Evolutionary conservation across 192 early-diverging fungal genomes (phyloP).

Genomic region (Coemansia sp.): DNA sequence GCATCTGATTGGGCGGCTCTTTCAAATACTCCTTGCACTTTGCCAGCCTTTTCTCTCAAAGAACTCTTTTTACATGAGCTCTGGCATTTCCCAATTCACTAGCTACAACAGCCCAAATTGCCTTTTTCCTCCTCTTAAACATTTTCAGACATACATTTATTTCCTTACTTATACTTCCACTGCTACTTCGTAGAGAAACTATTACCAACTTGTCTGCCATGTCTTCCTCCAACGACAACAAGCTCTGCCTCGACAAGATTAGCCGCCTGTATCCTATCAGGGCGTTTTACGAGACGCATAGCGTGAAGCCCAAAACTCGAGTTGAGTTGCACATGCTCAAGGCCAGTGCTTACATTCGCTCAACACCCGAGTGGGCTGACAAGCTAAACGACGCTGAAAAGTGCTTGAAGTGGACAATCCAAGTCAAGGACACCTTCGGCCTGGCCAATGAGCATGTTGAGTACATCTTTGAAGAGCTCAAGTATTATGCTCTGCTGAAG

Average conservation of each 20-base stretch:
- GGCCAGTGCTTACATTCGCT: not conserved
- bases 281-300: not conserved
- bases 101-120: not conserved
- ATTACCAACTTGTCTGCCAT: not conserved
- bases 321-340: not conserved
- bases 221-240: not conserved
- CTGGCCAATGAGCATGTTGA: constrained; percentile 20
- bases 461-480: constrained; percentile 31
- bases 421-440: not conserved
- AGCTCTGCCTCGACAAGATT: not conserved
- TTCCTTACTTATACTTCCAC: not conserved
- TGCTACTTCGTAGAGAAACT: not conserved
- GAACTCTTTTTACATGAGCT: not conserved
- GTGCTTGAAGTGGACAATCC: not conserved
- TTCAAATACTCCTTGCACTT: not conserved
- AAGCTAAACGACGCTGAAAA: not conserved
- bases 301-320: not conserved
- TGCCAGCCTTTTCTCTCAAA: not conserved
- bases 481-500: constrained; percentile 22
- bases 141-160: not conserved
- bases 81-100: not conserved
- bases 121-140: not conserved
- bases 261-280: not conserved
- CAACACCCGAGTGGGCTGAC: not conserved
- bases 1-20: not conserved